Conservation (phyloP, 2,329 filamentous ascomycete species). For the Cercospora zeina region DNA sequence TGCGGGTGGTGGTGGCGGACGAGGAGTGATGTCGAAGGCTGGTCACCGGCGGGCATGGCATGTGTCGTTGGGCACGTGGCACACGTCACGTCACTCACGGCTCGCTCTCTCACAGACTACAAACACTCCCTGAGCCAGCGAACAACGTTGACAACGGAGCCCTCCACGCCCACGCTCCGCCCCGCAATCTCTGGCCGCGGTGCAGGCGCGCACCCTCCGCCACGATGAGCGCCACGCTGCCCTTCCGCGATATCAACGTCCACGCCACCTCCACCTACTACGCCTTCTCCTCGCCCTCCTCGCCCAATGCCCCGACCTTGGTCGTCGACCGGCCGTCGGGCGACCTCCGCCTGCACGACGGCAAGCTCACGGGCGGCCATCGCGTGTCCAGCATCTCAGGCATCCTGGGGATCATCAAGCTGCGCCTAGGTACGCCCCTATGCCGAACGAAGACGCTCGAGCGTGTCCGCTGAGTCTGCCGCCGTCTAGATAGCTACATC, state of each 20-base stretch:
- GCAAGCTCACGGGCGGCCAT: constrained; percentile 71
- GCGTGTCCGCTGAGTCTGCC: constrained; percentile 19
- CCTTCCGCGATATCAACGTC: constrained; percentile 96
- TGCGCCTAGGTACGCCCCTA: constrained; percentile 72
- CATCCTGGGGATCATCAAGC: constrained; percentile 88
- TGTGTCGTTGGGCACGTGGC: constrained; percentile 11
- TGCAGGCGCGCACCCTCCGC: constrained; percentile 2
- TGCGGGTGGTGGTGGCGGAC: not conserved
- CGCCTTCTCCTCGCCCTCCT: constrained; percentile 93
- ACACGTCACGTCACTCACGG: constrained; percentile 13
- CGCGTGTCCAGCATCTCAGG: constrained; percentile 92
- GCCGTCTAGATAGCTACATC: constrained; percentile 81
- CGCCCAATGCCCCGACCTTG: constrained; percentile 81
- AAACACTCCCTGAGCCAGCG: not conserved
- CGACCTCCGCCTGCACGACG: constrained; percentile 82
- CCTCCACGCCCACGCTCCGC: not conserved
- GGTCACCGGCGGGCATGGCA: constrained; percentile 5
- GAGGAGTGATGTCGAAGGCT: not conserved
- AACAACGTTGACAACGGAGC: not conserved
- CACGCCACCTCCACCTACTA: constrained; percentile 90
- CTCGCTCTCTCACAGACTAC: not conserved
- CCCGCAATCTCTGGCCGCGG: not conserved
- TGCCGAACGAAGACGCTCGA: not conserved
- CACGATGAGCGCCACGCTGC: constrained; percentile 58
- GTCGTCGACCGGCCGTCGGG: constrained; percentile 90